A percentile compares a stretch with the other conserved stretches of the same genome.
Conservation (phyloP, 2,329 filamentous ascomycete species). For the Fusarium pseudocircinatum region DNA sequence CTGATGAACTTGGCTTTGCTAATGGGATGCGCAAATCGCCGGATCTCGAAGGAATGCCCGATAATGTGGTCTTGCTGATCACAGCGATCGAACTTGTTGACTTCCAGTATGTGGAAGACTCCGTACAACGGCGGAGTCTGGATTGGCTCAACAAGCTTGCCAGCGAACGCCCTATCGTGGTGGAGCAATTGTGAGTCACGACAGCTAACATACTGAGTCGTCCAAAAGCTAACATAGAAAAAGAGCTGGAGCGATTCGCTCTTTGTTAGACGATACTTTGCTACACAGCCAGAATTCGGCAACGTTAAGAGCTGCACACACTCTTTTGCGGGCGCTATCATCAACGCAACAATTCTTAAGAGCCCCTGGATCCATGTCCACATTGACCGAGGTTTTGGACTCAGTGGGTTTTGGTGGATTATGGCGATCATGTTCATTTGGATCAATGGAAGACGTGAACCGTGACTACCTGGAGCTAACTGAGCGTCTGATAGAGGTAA, state of each 20-base stretch:
- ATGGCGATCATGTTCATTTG: constrained; percentile 66
- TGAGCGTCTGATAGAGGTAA: constrained; percentile 69
- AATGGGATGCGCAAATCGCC: constrained; percentile 40
- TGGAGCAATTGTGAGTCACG: constrained; percentile 64
- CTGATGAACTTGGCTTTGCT: constrained; percentile 46
- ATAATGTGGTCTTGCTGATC: constrained; percentile 70
- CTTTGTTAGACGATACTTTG: constrained; percentile 69
- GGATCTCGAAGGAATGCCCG: constrained; percentile 59
- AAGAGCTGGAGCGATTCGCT: constrained; percentile 65
- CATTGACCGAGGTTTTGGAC: constrained; percentile 63
- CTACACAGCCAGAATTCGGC: constrained; percentile 70
- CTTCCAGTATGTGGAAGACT: constrained; percentile 71
- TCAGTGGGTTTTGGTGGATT: constrained; percentile 71
- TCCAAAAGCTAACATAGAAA: background rate
- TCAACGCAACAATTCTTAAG: constrained; percentile 62
- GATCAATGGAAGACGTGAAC: constrained; percentile 50
- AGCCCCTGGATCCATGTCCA: constrained; percentile 57
- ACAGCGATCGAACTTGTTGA: constrained; percentile 73
- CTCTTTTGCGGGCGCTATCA: constrained; percentile 67
- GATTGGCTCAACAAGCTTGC: constrained; percentile 69
- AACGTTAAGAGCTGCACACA: constrained; percentile 69
- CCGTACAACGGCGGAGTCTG: constrained; percentile 67
- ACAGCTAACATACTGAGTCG: constrained; percentile 9
- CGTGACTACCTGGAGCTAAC: constrained; percentile 59
- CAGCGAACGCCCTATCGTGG: constrained; percentile 62